Evolutionary conservation across 306 rosid species (phyloP), one percentile per base, ranked within the genome.

Genomic region (Abrus precatorius): DNA sequence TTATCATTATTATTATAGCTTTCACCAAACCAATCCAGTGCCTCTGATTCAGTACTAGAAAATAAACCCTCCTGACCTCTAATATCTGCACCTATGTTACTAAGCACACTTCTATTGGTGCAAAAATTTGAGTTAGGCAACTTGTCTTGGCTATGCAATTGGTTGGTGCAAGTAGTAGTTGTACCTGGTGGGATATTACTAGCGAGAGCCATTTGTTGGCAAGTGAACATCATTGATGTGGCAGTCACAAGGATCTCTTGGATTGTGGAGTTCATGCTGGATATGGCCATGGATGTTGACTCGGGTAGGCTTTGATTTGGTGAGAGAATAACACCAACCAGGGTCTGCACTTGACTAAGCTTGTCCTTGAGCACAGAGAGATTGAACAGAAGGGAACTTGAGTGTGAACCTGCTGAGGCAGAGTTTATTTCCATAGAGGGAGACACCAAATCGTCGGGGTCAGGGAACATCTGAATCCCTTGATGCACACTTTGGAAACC

Each of bases 171-270:
- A 64, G 14, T 54, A 43, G 13, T 63, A 54, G 49, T 38, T 49
- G 4, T 79, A 76, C 86, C 88, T 80, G 84, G 76, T 74, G 82
- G 59, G 12, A 44, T 45, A 44, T 44, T 44, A 20, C 20, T 20
- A 68, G 55, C 65, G 30, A 85, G 79, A 55, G 84, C 56, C 85
- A 90, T 84, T 0, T 94, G 91, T 62, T 94, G 98, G 72, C 91
- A 88, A 5, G 86, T 86, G 87, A 87, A 76, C 92, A 89, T 64
- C 94, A 95, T 93, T 3, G 99, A 89, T 14, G 98, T 84, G 34
- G 98, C 86, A 14, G 94, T 84, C 38, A 84, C 82, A 53, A 95
- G 85, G 82, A 95, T 82, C 60, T 95, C 99, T 62, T 95, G 96
- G 83, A 93, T 80, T 29, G 90, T 72, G 9, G 90, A 84, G 73